Percentiles rank a stretch among this genome's conserved stretches.
Conservation (phyloP, 2,329 filamentous ascomycete genomes). For the Curvularia verruculosa region DNA sequence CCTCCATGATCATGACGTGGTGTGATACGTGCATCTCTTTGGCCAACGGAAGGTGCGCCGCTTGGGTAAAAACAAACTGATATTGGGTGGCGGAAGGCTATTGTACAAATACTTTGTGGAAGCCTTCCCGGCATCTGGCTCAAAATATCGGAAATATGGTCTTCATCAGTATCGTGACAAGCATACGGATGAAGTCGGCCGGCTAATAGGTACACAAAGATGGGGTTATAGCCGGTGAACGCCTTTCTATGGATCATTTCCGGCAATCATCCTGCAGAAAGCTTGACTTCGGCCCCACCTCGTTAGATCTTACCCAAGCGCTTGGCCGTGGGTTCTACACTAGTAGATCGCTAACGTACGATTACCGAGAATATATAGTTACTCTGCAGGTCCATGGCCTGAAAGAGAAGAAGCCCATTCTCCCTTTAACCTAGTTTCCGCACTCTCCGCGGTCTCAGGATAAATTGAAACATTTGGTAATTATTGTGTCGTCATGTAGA, state of each 20-base stretch:
- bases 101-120: neutral
- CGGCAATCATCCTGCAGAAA: slow-evolving; percentile 5
- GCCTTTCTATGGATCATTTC: neutral
- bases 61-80: neutral
- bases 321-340: neutral
- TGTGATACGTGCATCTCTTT: neutral
- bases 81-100: neutral
- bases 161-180: neutral
- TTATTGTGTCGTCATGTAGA: neutral
- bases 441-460: neutral
- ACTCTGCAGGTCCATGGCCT: neutral
- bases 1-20: too few species aligned
- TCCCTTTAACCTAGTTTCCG: neutral
- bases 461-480: neutral
- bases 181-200: neutral
- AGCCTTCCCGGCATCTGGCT: neutral
- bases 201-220: neutral
- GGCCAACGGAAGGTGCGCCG: neutral
- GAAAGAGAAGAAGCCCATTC: neutral
- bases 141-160: neutral
- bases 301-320: neutral
- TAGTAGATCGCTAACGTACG: neutral
- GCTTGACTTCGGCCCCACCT: slow-evolving; percentile 3
- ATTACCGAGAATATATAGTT: neutral
- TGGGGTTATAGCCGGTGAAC: neutral